phyloP scores from a whole-genome alignment of 768 basidiomycete genomes.

The Daedaleopsis nitida region DNA sequence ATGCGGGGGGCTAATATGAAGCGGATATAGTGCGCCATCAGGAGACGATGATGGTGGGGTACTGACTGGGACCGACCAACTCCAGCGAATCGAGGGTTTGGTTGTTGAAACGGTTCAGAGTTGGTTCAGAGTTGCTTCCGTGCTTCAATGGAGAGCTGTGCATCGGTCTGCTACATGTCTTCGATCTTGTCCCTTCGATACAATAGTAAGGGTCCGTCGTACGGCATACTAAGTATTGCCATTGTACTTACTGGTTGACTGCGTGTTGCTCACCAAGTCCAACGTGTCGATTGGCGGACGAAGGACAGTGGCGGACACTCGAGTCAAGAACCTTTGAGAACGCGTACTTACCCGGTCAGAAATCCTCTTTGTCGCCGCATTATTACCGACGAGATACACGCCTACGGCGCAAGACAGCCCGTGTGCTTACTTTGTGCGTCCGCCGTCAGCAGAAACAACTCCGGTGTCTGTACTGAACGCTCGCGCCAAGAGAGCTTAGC shows the following conservation, averaged over 20 bases:
- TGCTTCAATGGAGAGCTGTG: no score
- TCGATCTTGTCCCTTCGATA: no score
- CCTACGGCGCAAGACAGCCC: conserved; percentile 2
- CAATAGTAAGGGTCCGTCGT: no score
- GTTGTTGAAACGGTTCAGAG: neutral
- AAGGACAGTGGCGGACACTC: neutral
- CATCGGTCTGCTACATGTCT: no score
- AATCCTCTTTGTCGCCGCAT: neutral
- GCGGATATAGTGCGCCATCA: neutral
- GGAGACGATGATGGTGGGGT: neutral
- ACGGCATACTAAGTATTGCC: no score
- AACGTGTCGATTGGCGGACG: neutral
- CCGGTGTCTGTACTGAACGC: neutral
- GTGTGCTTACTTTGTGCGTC: neutral
- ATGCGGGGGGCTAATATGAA: neutral
- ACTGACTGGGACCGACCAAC: neutral
- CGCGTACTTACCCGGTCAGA: conserved; percentile 7
- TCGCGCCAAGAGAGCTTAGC: no score
- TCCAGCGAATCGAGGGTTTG: neutral
- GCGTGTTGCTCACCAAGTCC: neutral
- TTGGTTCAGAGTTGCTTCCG: no score
- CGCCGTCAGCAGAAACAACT: neutral
- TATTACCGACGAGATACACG: neutral
- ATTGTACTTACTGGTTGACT: no score
- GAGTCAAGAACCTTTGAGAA: neutral